These are phyloP conservation scores for Bacidia rubella DNA, from an alignment of 495 filamentous ascomycete genomes.

Conservation along the genomic window DNA sequence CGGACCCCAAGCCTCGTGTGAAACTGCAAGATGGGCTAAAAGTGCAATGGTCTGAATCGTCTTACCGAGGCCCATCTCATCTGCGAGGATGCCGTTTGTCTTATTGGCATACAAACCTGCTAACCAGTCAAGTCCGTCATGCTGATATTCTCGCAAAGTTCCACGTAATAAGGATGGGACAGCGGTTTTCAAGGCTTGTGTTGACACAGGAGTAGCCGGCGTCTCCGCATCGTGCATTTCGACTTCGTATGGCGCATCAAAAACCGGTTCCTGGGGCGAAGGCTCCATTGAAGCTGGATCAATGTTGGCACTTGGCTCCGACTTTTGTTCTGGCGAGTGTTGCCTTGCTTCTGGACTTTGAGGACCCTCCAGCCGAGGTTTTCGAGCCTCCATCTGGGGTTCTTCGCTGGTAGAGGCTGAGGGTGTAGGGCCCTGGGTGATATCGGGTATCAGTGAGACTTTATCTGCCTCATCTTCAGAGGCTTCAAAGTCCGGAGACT, in stretches of 20 bases:
- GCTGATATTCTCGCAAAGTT: slow-evolving; percentile 90
- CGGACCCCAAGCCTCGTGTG: slow-evolving; percentile 88
- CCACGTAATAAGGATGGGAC: slow-evolving; percentile 84
- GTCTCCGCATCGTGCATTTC: slow-evolving; percentile 18
- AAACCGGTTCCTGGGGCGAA: not conserved
- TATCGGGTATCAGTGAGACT: slow-evolving; percentile 35
- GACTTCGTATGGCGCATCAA: not conserved
- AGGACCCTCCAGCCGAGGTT: not conserved
- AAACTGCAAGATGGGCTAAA: slow-evolving; percentile 81
- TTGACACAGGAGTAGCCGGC: slow-evolving; percentile 26
- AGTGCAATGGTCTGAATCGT: slow-evolving; percentile 97
- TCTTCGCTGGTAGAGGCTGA: slow-evolving; percentile 15
- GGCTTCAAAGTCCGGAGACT: slow-evolving; percentile 16
- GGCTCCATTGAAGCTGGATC: not conserved
- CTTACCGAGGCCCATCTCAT: slow-evolving; percentile 98
- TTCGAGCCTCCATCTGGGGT: slow-evolving; percentile 2
- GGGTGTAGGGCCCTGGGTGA: slow-evolving; percentile 19
- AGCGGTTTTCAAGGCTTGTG: slow-evolving; percentile 45
- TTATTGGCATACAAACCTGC: slow-evolving; percentile 80
- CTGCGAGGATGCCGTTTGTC: slow-evolving; percentile 95
- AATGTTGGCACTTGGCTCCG: not conserved
- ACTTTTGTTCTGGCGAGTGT: not conserved
- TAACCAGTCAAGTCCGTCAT: slow-evolving; percentile 93
- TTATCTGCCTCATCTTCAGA: slow-evolving; percentile 30
- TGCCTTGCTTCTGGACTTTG: not conserved